Evolutionary conservation across 2,329 filamentous ascomycete species (phyloP), one percentile per base, ranked within the genome.

Genomic region (Hypomyces rosellus): DNA sequence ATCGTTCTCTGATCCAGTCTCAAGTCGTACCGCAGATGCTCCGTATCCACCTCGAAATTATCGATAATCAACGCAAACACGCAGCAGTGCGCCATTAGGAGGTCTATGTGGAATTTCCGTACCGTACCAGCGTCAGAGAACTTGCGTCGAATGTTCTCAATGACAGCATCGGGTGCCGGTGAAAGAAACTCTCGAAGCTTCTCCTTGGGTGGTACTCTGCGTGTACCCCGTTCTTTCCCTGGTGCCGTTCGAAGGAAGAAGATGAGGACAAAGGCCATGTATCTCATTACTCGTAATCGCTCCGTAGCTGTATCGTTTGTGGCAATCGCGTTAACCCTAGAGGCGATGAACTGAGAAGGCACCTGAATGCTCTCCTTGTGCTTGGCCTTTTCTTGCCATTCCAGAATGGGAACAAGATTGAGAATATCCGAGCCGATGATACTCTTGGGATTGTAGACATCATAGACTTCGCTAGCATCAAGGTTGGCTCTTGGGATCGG

Each of bases 41-140:
- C 78, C 6, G 84, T 84, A 60, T 91, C 84, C 49, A 88, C 82
- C 62, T 84, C 81, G 62, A 82, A 89, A 62, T 85, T 82, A 60
- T 90, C 86, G 15, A 90, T 72, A 54, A 88, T 80, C 63, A 86
- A 78, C 25, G 84, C 81, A 53, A 90, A 75, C 1, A 80, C 85
- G 59, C 83, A 86, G 60, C 86, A 81, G 67, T 90, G 85, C 14
- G 86, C 88, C 61, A 84, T 81, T 33, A 91, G 69, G 54, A 88
- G 75, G 62, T 92, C 86, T 33, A 77, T 69, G 63, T 89, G 81
- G 71, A 82, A 86, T 63, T 87, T 88, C 49, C 81, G 78, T 69
- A 92, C 80, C 52, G 80, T 74, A 18, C 77, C 78, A 34, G 68
- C 73, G 39, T 83, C 76, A 1, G 82, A 81, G 62, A 91, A 92